Evolutionary conservation across 2,329 filamentous ascomycete species (phyloP), one percentile per base, ranked within the genome.

Genomic region (Sclerotinia subarctica): DNA sequence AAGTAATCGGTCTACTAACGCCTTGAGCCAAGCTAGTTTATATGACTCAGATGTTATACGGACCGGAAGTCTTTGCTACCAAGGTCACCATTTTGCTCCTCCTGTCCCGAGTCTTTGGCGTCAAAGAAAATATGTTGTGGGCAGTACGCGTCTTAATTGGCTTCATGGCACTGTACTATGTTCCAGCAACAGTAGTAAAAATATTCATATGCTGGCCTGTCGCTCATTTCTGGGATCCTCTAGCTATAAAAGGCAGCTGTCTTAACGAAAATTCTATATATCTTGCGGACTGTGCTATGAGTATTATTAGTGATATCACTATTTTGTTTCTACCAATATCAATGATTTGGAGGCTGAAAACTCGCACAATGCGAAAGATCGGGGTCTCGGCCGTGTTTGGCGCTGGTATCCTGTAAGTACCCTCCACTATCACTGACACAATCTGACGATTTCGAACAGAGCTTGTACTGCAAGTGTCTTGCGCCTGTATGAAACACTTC

Each of bases 131-230:
- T 6, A 29, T 64, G 1, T 52, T 35, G 17, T 52, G 60, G 49
- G n/a, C 60, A n/a, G 35, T 64, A 6, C 46, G 60, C 24, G 17
- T 26, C n/a, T 24, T 64, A 1, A 64, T 64, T 19, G 24, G 26
- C 13, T 38, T 64, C 3, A 64, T 64, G 60, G 46, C 24, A 13
- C 26, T 52, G 5, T 64, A 53, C 29, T 64, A 53, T 42, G 21
- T 64, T 63, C 60, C 46, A 26, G 60, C 29, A 19, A 64, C 46
- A 19, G 19, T 19, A 38, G 46, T 21, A 6, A 64, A 64, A 19
- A 64, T 64, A 35, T 42, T 53, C 44, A 64, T 64, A 13, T 64
- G 60, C 60, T 64, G 60, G 49, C 60, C 60, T 21, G 21, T 64
- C 3, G 60, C 21, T 21, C 46, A 53, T 64, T 49, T 64, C 13